phyloP scores from a whole-genome alignment of 2,329 filamentous ascomycete species.

The Phialophora chinensis region DNA sequence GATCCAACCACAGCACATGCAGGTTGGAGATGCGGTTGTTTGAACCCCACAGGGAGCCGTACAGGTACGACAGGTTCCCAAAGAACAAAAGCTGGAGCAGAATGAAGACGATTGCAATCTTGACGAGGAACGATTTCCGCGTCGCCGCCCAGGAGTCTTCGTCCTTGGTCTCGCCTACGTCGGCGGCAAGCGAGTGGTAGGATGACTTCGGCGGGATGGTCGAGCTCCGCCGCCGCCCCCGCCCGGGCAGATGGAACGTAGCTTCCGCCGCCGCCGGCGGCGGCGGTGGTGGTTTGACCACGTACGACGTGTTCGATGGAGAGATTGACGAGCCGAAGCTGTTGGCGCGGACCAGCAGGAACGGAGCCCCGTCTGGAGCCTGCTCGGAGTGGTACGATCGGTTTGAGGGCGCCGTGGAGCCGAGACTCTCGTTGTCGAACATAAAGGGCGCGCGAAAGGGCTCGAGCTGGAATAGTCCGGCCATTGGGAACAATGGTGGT shows the following conservation, averaged over 20 bases:
- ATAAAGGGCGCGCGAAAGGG: no score
- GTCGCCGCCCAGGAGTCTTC: conserved; percentile 17
- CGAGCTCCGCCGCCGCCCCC: neutral
- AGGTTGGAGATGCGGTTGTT: conserved; percentile 44
- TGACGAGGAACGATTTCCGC: conserved; percentile 13
- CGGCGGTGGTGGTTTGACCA: neutral
- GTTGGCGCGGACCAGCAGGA: conserved; percentile 1
- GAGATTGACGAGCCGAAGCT: conserved; percentile 2
- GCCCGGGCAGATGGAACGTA: neutral
- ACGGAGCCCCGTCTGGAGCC: conserved; percentile 3
- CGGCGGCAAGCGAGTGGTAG: conserved; percentile 14
- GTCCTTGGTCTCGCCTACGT: neutral
- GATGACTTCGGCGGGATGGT: neutral
- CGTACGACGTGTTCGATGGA: neutral
- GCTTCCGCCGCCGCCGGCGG: neutral
- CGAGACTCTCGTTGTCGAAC: conserved; percentile 4
- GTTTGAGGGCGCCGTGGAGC: neutral
- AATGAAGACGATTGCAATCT: neutral
- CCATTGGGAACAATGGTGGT: no score
- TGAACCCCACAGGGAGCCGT: conserved; percentile 48
- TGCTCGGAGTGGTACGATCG: neutral
- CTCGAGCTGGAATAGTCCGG: no score
- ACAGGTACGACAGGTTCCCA: conserved; percentile 40
- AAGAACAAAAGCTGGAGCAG: conserved; percentile 17
- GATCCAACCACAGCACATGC: conserved; percentile 48